These are phyloP conservation scores for Alternaria solani DNA, from an alignment of 2,329 filamentous ascomycete genomes.

Conservation along the genomic window DNA sequence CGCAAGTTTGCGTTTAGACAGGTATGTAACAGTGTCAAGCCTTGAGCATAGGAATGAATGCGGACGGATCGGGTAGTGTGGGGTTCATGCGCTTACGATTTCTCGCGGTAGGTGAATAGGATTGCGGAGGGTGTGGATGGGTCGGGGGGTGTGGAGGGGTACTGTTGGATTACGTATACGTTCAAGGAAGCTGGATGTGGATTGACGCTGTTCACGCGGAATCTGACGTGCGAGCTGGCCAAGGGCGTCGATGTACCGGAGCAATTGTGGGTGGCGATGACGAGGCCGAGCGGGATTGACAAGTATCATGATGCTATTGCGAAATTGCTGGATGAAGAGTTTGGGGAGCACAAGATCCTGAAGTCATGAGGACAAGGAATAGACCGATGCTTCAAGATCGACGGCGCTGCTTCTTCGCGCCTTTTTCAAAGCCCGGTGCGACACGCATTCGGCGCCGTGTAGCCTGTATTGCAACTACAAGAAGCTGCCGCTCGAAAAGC, in stretches of 20 bases:
- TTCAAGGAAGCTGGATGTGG: neutral
- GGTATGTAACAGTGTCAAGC: neutral
- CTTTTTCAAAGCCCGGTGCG: neutral
- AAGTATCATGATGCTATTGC: neutral
- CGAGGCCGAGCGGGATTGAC: neutral
- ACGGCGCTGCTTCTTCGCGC: too few species aligned
- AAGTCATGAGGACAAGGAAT: neutral
- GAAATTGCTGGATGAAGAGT: neutral
- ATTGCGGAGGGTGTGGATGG: neutral
- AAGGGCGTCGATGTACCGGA: neutral
- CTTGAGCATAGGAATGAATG: too few species aligned
- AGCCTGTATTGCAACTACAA: slow-evolving; percentile 47
- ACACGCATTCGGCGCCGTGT: neutral
- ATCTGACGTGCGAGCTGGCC: neutral
- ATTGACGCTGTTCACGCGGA: neutral
- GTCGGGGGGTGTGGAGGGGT: neutral
- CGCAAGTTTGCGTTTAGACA: neutral
- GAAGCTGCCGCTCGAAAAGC: slow-evolving; percentile 78
- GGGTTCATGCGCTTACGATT: too few species aligned
- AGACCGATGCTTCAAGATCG: too few species aligned
- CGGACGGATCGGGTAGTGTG: too few species aligned
- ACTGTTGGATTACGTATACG: neutral
- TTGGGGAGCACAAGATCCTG: neutral
- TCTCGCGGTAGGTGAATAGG: neutral
- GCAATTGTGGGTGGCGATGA: neutral